phyloP scores from a whole-genome alignment of 495 filamentous ascomycete species.

The Penicillium fimorum region DNA sequence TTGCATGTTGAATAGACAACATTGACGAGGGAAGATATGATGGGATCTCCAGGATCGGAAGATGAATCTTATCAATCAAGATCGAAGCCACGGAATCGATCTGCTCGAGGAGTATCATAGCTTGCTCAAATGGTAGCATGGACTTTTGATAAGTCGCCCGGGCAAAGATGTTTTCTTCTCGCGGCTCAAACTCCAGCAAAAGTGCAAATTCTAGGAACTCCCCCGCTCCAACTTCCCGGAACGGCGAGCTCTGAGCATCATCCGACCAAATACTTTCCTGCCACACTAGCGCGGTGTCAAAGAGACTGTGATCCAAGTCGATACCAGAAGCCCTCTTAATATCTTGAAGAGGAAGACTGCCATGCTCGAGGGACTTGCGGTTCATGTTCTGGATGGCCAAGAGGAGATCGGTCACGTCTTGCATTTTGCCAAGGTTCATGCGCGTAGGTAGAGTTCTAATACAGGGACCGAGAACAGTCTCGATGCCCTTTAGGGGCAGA shows the following conservation, averaged over 20 bases:
- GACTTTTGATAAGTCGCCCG: conserved; percentile 53
- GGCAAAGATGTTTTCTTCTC: conserved; percentile 33
- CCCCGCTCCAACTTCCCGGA: conserved; percentile 51
- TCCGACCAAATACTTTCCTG: conserved; percentile 61
- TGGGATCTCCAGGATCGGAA: conserved; percentile 34
- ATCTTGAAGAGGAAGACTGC: conserved; percentile 57
- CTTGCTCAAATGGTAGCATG: conserved; percentile 48
- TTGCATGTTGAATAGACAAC: conserved; percentile 57
- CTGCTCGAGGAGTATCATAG: conserved; percentile 54
- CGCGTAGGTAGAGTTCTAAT: conserved; percentile 68
- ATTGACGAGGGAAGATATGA: conserved; percentile 30
- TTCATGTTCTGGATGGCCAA: conserved; percentile 58
- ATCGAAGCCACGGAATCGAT: conserved; percentile 50
- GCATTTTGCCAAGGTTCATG: conserved; percentile 44
- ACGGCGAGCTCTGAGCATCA: conserved; percentile 21
- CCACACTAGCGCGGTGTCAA: conserved; percentile 74
- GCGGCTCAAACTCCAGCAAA: conserved; percentile 68
- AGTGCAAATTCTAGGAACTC: conserved; percentile 74
- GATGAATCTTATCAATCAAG: conserved; percentile 42
- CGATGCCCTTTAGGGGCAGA: conserved; percentile 60
- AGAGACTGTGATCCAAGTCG: conserved; percentile 49
- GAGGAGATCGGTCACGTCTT: conserved; percentile 56
- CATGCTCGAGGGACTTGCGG: conserved; percentile 57
- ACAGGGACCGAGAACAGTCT: conserved; percentile 70
- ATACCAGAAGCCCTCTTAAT: conserved; percentile 60